Evolutionary conservation across 1,139 yeast genomes (phyloP), one percentile per base, ranked within the genome.

Genomic region (Debaryomyces robertsiae): DNA sequence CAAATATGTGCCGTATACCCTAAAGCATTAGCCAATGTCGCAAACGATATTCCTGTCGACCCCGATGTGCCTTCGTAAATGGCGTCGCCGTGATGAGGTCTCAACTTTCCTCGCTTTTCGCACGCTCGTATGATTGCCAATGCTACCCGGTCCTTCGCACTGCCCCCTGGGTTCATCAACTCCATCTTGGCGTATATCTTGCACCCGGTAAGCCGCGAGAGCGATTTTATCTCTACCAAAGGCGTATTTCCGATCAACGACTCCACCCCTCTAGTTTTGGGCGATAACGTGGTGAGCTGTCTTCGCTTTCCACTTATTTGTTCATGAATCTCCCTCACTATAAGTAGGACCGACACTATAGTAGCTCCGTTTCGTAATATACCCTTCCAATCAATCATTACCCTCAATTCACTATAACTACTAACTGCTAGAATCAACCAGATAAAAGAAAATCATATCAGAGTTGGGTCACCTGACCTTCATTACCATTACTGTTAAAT

Each of bases 51-150:
- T 6, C 98, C 98, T 0, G 98, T 93, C 0, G 96, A 88, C 0
- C 98, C 98, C 9, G 94, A 83, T 0, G 98, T 93, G 3, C 98
- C 98, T 66, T 93, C 98, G 58, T 84, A 90, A 3, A 88, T 80
- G 14, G 82, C 75, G 56, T 87, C 90, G 4, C 69, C 69, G 30
- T 63, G 52, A 42, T 79, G 59, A 0, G 90, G 91, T 6, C 66
- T 60, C 31, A 91, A 60, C 10, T 69, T 59, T 0, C 93, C 94
- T 32, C 55, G 48, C 9, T 50, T 42, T 60, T 88, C 96, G 41
- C 87, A 86, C 14, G 77, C 78, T 40, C 79, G 66, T 24, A 91
- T 84, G 50, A 93, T 85, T 1, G 95, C 86, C 38, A 88, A 71
- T 1, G 98, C 98, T 30, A 93, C 95, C 41, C 98, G 70, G 57